Evolutionary conservation across 768 basidiomycete species (phyloP).

Genomic region (Suillus clintonianus): DNA sequence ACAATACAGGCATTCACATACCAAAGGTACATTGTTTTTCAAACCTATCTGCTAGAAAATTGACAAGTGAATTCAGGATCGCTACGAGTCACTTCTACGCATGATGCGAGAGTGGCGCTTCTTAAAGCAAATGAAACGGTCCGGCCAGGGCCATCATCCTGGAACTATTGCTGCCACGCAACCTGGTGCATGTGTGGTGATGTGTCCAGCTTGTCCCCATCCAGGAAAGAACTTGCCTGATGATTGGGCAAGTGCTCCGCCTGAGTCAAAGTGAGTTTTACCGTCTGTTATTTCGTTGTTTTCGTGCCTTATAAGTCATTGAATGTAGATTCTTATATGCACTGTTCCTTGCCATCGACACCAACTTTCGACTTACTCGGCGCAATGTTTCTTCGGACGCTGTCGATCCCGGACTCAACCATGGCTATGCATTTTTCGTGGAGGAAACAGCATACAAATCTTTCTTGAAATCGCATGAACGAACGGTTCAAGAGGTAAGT

Average conservation of each 20-base stretch:
- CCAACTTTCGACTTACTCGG: slow-evolving; percentile 26
- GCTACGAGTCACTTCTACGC: not conserved
- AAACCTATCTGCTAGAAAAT: slow-evolving; percentile 1
- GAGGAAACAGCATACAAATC: slow-evolving; percentile 16
- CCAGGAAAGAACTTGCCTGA: slow-evolving; percentile 7
- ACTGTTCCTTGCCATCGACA: slow-evolving; percentile 23
- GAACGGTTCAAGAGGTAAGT: slow-evolving; percentile 18
- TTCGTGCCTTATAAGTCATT: not conserved
- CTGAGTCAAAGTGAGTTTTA: not conserved
- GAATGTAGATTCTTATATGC: slow-evolving; percentile 15
- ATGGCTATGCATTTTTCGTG: slow-evolving; percentile 24
- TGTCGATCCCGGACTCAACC: slow-evolving; percentile 19
- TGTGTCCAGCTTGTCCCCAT: slow-evolving; percentile 7
- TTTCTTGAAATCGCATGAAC: slow-evolving; percentile 6
- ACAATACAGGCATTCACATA: slow-evolving; percentile 30
- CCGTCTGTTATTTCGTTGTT: not conserved
- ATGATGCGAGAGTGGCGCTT: not conserved
- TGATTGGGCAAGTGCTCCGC: not conserved
- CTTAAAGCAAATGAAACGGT: not conserved
- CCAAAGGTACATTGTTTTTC: slow-evolving; percentile 10
- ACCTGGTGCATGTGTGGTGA: not conserved
- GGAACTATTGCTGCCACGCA: not conserved
- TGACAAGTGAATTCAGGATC: not conserved
- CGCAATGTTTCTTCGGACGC: slow-evolving; percentile 9
- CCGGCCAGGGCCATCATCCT: not conserved